Percentiles rank a stretch among this genome's conserved stretches.
These are phyloP conservation scores for Pseudognaphalium luteoalbum DNA, from an alignment of 129 eudicot genomes.

Conservation along the genomic window DNA sequence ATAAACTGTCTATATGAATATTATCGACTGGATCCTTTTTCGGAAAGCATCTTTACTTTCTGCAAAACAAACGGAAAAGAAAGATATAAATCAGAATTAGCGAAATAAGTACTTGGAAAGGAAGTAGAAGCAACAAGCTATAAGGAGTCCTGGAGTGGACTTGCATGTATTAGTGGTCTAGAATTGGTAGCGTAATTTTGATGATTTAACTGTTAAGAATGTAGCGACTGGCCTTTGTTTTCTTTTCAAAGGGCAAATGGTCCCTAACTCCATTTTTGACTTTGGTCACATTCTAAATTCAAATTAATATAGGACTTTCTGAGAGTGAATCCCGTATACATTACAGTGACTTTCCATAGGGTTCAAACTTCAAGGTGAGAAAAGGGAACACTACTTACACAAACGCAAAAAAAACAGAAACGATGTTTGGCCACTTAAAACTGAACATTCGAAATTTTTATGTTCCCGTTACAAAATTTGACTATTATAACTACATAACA, in stretches of 20 bases:
- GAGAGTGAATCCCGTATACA: neutral
- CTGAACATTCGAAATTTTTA: neutral
- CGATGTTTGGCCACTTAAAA: neutral
- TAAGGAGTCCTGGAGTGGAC: neutral
- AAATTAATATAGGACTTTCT: too few relatives aligned
- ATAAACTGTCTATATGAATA: slow-evolving; percentile 1
- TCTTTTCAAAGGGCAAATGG: neutral
- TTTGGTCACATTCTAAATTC: too few relatives aligned
- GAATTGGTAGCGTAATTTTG: neutral
- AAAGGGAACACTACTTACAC: neutral
- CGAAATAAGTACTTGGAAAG: neutral
- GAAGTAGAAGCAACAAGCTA: neutral
- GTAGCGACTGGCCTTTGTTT: too few relatives aligned
- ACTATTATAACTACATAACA: neutral
- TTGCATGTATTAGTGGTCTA: neutral
- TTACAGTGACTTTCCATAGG: neutral
- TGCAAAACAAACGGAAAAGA: slow-evolving; percentile 29
- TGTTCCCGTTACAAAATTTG: neutral
- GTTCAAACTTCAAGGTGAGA: neutral
- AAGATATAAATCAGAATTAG: neutral
- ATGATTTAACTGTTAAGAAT: too few relatives aligned
- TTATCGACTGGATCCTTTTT: slow-evolving; percentile 39
- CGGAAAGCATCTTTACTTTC: slow-evolving; percentile 58
- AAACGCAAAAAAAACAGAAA: neutral
- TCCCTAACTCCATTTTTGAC: neutral